phyloP scores from a whole-genome alignment of 73 alveolate genomes.

The Durusdinium trenchii region DNA sequence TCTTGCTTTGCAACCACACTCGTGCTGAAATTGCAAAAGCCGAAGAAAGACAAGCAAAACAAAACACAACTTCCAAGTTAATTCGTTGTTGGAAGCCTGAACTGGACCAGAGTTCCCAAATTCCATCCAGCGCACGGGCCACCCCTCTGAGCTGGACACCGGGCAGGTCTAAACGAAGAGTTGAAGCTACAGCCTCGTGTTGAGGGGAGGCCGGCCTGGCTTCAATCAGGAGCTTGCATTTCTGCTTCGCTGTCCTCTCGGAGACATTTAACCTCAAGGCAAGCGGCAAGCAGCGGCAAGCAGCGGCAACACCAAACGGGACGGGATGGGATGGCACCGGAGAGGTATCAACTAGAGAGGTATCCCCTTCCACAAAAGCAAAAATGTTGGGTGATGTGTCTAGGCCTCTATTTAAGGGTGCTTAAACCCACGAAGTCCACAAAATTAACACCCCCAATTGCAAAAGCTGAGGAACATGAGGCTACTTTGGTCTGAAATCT shows the following conservation, averaged over 20 bases:
- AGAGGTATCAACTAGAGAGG: too few relatives aligned
- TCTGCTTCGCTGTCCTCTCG: constrained; percentile 26
- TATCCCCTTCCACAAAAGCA: too few relatives aligned
- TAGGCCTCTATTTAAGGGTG: too few relatives aligned
- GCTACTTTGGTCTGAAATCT: not conserved
- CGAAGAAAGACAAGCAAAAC: not conserved
- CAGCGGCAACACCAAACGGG: too few relatives aligned
- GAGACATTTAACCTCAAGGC: not conserved
- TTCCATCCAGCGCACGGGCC: constrained; percentile 20
- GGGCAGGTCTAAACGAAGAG: not conserved
- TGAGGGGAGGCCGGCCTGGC: constrained; percentile 88
- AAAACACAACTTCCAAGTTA: not conserved
- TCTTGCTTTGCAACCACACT: not conserved
- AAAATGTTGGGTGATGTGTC: too few relatives aligned
- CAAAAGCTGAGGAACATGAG: not conserved
- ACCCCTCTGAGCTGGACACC: constrained; percentile 36
- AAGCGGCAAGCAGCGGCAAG: too few relatives aligned
- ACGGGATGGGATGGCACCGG: too few relatives aligned
- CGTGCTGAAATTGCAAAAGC: not conserved
- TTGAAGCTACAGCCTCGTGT: constrained; percentile 70
- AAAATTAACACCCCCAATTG: not conserved
- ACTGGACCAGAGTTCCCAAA: constrained; percentile 47
- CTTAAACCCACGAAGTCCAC: too few relatives aligned
- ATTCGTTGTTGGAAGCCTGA: not conserved
- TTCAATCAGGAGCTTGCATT: constrained; percentile 40